Evolutionary conservation across 176 grass and related monocot genomes (phyloP), one percentile per base, ranked within the genome.

Genomic region (Bolboschoenus planiculmis): DNA sequence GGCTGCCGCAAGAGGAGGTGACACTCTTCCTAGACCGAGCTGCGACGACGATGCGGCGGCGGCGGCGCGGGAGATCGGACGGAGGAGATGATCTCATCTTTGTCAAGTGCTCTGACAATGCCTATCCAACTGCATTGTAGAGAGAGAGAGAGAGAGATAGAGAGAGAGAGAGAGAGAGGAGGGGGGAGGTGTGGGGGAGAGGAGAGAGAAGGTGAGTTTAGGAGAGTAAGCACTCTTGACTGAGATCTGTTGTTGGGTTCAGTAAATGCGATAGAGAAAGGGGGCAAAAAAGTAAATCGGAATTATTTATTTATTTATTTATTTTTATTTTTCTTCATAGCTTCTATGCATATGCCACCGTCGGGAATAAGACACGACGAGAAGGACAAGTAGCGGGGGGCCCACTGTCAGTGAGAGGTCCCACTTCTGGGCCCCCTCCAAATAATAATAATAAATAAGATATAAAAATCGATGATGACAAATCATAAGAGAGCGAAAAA

Each of bases 191-290:
- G 14, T 34, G 64, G 47, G 54, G 6, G 30, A 68, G n/a, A 20
- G 64, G 54, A 61, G 67, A 83, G 76, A 65, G 47, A 68, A 54
- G 21, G 56, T 14, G 23, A 54, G 21, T 10, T 68, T 67, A 72
- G 62, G 68, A 3, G 37, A 51, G 10, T 23, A 42, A 71, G 29
- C 48, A 68, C 23, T 51, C 59, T 83, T 47, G 80, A 84, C 29
- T 75, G 71, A 77, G 83, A 84, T 84, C 83, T 84, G 71, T 56
- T 51, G 53, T 72, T 58, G 83, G 67, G 83, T 43, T 76, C 83
- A 76, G 83, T 84, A 72, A 78, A 75, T 58, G 65, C 21, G 48
- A 84, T 67, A 77, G 57, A 42, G 67, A 76, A 36, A 56, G 34
- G 18, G 31, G 35, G 5, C 4, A 56, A n/a, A 65, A 24, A 54